Base-by-base conservation (phyloP, 1,284 basidiomycete genomes). In the Acaromyces ingoldii region DNA sequence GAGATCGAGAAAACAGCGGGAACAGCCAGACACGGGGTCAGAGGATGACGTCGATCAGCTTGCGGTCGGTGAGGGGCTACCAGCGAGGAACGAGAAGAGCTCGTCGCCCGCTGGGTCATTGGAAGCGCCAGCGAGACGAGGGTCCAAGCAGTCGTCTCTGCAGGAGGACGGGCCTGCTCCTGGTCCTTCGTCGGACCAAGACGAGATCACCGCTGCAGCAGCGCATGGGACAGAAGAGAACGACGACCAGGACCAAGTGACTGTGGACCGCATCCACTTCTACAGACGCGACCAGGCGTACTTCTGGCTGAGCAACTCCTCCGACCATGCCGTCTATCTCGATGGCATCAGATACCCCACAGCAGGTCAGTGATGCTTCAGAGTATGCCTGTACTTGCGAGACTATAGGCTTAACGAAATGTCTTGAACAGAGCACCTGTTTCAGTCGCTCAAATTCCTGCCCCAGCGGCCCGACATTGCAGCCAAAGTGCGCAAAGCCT, bases 401-500 rank as follows among this genome's bases (percentile, higher is more conserved):
- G 11, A 19, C 38, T 17, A 21, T 29, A 25, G 41, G 24, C 13
- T 15, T 36, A 10, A 31, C 30, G n/a, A n/a, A n/a, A n/a, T n/a
- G n/a, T 34, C 30, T 24, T 24, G 4, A 22, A 7, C 39, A 49
- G 67, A 69, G 45, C 67, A 69, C 49, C 51, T 67, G 3, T 69
- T 69, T 51, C 67, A 69, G 49, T 50, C 63, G 11, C 44, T 56
- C 26, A 69, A 69, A 19, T 69, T 70, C 44, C 28, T 61, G 3
- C 61, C 60, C 10, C 41, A 57, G 26, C 55, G 51, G n/a, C 62
- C 66, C 0, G 57, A 65, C 1, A 45, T 70, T 13, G 66, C 62
- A 2, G 33, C 43, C 44, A 66, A 65, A 28, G 56, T 70, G n/a
- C 62, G 68, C 21, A 64, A 65, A 30, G 50, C 62, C 1, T 43